phyloP scores from a whole-genome alignment of 208 protist genomes.

The Trypanosoma scelopori region DNA sequence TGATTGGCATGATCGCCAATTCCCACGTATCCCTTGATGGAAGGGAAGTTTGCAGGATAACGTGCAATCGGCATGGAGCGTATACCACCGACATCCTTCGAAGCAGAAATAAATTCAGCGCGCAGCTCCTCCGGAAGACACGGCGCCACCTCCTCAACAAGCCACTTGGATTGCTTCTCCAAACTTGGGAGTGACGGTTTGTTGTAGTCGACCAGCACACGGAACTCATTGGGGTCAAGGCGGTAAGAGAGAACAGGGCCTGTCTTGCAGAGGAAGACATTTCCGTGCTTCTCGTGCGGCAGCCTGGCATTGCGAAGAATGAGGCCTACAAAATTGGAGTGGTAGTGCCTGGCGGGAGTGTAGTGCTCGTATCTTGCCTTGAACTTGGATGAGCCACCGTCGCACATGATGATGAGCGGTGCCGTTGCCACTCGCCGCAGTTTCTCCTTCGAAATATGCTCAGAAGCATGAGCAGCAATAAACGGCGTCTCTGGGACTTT shows the following conservation, averaged over 20 bases:
- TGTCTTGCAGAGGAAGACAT: constrained; percentile 91
- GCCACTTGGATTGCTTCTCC: constrained; percentile 80
- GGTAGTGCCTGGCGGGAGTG: constrained; percentile 70
- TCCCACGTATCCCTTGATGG: constrained; percentile 83
- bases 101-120: constrained; percentile 63
- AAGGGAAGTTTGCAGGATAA: constrained; percentile 71
- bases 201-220: constrained; percentile 88
- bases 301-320: constrained; percentile 69
- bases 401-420: constrained; percentile 91
- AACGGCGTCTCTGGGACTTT: constrained; percentile 58
- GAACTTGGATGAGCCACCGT: constrained; percentile 92
- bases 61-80: constrained; percentile 82
- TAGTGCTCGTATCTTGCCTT: constrained; percentile 87
- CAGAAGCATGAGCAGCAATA: constrained; percentile 29
- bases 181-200: constrained; percentile 64
- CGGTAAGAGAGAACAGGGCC: constrained; percentile 92
- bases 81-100: constrained; percentile 54
- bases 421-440: constrained; percentile 60
- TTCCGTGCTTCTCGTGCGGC: constrained; percentile 82
- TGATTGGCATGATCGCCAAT: constrained; percentile 95
- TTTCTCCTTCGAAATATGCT: constrained; percentile 31
- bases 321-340: constrained; percentile 90
- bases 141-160: constrained; percentile 77
- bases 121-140: constrained; percentile 79
- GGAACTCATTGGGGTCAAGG: constrained; percentile 75